Evolutionary conservation across 2,329 filamentous ascomycete genomes (phyloP).

Genomic region (Aspergillus caelatus): DNA sequence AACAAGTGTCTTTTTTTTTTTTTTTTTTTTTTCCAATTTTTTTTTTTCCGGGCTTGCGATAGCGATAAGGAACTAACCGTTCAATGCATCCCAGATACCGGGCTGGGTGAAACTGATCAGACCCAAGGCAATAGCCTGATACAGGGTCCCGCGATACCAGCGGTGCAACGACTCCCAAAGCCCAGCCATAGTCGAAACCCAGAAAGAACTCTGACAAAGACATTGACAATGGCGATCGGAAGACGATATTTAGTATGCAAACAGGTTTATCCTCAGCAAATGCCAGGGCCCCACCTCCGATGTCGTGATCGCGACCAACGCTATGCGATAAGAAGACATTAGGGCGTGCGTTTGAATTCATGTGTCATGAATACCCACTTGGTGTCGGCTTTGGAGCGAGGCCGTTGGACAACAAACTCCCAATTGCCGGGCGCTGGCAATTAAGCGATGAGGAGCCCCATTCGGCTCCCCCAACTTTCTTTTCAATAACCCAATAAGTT

Average conservation of each 20-base stretch:
- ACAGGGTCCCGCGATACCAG: conserved; percentile 8
- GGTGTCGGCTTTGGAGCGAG: neutral
- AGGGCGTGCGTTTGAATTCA: neutral
- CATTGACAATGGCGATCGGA: neutral
- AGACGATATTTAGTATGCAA: neutral
- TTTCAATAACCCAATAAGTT: neutral
- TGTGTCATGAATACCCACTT: conserved; percentile 4
- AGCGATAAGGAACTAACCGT: neutral
- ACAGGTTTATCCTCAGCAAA: neutral
- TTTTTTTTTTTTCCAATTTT: no score
- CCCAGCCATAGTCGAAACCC: neutral
- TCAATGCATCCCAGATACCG: conserved; percentile 6
- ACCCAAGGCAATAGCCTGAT: neutral
- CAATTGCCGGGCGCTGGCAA: neutral
- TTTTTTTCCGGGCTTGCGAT: neutral
- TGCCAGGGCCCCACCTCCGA: neutral
- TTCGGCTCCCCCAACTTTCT: neutral
- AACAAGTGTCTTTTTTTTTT: no score
- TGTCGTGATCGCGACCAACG: neutral
- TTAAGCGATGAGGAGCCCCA: conserved; percentile 1
- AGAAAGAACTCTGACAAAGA: neutral
- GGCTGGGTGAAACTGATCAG: conserved; percentile 8
- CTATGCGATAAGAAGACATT: neutral
- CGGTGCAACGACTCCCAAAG: conserved; percentile 3
- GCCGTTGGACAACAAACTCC: neutral